Percentiles rank a stretch among this genome's conserved stretches.
phyloP scores from a whole-genome alignment of 169 alveolate species.

The Theileria orientalis region DNA sequence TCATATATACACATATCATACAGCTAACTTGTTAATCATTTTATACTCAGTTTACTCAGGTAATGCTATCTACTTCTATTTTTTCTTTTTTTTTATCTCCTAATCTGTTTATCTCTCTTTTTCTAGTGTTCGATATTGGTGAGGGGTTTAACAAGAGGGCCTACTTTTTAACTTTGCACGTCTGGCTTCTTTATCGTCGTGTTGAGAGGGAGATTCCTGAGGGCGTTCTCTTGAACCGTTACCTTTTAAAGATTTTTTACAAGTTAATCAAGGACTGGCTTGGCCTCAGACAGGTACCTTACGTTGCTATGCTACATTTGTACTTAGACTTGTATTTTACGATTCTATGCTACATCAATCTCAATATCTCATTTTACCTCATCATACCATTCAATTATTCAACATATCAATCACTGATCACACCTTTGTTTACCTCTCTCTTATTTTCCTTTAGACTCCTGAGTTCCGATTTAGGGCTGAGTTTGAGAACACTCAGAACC shows the following conservation, averaged over 20 bases:
- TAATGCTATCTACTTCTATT: no score
- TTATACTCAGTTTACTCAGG: not conserved
- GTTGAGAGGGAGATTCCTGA: conserved; percentile 66
- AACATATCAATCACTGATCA: not conserved
- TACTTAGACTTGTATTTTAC: no score
- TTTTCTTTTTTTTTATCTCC: not conserved
- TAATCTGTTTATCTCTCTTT: not conserved
- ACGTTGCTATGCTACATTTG: no score
- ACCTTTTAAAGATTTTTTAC: conserved; percentile 63
- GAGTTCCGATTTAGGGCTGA: conserved; percentile 49
- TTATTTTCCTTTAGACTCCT: conserved; percentile 24
- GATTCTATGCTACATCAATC: no score
- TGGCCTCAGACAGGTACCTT: conserved; percentile 46
- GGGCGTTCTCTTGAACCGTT: conserved; percentile 70
- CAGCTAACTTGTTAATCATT: no score
- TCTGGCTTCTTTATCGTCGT: conserved; percentile 73
- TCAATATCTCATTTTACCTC: no score
- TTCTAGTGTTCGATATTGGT: conserved; percentile 62
- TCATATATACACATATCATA: no score
- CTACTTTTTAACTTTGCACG: conserved; percentile 70
- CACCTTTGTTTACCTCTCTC: not conserved
- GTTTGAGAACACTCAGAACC: conserved; percentile 42
- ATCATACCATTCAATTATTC: not conserved
- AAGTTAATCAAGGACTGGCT: conserved; percentile 72
- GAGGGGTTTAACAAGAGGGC: conserved; percentile 72